Evolutionary conservation across 306 rosid genomes (phyloP).

Genomic region (Trifolium repens): DNA sequence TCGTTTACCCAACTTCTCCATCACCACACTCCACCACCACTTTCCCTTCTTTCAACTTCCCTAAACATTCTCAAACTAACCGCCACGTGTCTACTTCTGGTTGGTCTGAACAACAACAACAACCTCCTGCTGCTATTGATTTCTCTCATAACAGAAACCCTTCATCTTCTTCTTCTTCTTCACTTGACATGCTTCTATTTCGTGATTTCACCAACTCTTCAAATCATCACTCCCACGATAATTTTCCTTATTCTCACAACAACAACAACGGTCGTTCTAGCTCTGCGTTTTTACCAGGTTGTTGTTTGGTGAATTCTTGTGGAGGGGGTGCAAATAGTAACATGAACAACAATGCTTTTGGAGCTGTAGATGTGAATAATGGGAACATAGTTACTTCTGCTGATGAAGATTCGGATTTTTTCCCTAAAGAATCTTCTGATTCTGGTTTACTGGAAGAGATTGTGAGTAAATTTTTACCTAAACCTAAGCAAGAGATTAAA

Average conservation of each 20-base stretch:
- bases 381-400: neutral
- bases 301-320: slow-evolving; percentile 30
- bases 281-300: slow-evolving; percentile 9
- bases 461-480: slow-evolving; percentile 62
- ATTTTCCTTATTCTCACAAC: neutral
- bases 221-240: slow-evolving; percentile 27
- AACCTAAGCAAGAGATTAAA: slow-evolving; percentile 41
- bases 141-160: slow-evolving; percentile 9
- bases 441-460: slow-evolving; percentile 84
- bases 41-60: slow-evolving; percentile 47
- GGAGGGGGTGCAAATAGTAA: neutral
- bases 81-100: slow-evolving; percentile 31
- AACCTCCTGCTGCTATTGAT: neutral
- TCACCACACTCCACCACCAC: slow-evolving; percentile 38
- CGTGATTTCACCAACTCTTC: slow-evolving; percentile 52
- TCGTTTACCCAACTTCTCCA: slow-evolving; percentile 60
- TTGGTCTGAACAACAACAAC: neutral
- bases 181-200: slow-evolving; percentile 62
- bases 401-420: slow-evolving; percentile 46
- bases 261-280: slow-evolving; percentile 27
- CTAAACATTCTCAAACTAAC: slow-evolving; percentile 25
- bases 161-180: slow-evolving; percentile 2
- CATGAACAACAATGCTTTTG: neutral
- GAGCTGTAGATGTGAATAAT: neutral
- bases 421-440: slow-evolving; percentile 58